Evolutionary conservation across 2,329 filamentous ascomycete genomes (phyloP).

Genomic region (Colletotrichum lupini): DNA sequence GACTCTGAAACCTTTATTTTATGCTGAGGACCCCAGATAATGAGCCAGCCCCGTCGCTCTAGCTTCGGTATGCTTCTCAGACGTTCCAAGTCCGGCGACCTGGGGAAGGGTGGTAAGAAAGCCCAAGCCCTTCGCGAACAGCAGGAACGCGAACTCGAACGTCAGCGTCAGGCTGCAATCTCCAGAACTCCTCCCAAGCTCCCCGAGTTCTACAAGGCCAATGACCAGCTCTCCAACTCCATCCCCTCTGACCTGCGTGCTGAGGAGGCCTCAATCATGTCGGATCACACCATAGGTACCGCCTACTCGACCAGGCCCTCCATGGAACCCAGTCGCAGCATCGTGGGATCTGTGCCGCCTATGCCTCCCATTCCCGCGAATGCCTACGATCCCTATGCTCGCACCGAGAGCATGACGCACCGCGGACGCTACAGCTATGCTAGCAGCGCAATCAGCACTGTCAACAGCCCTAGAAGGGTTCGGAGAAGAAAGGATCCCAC

Average conservation of each 20-base stretch:
- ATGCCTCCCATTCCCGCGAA: constrained; percentile 68
- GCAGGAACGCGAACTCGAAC: constrained; percentile 54
- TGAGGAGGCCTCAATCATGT: constrained; percentile 70
- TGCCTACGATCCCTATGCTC: constrained; percentile 80
- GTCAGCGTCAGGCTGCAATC: constrained; percentile 59
- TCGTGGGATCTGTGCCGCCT: constrained; percentile 54
- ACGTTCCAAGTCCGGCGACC: constrained; percentile 75
- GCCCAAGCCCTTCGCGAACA: constrained; percentile 63
- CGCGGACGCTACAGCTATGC: constrained; percentile 97
- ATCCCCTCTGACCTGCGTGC: constrained; percentile 67
- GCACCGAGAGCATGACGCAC: constrained; percentile 95
- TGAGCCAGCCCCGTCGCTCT: constrained; percentile 53
- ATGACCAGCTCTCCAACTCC: constrained; percentile 57
- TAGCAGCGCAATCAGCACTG: constrained; percentile 87
- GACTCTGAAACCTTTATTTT: constrained; percentile 31
- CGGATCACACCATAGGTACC: constrained; percentile 52
- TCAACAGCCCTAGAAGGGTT: constrained; percentile 92
- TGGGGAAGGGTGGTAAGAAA: constrained; percentile 70
- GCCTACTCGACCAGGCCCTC: constrained; percentile 58
- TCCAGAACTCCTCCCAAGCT: constrained; percentile 62
- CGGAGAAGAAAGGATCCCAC: constrained; percentile 97
- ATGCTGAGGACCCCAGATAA: constrained; percentile 38
- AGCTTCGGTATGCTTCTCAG: constrained; percentile 71
- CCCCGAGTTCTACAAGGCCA: constrained; percentile 62
- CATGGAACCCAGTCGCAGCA: constrained; percentile 61